These are phyloP conservation scores for Cnidoscolus chayamansa DNA, from an alignment of 441 rosid genomes.

Conservation along the genomic window DNA sequence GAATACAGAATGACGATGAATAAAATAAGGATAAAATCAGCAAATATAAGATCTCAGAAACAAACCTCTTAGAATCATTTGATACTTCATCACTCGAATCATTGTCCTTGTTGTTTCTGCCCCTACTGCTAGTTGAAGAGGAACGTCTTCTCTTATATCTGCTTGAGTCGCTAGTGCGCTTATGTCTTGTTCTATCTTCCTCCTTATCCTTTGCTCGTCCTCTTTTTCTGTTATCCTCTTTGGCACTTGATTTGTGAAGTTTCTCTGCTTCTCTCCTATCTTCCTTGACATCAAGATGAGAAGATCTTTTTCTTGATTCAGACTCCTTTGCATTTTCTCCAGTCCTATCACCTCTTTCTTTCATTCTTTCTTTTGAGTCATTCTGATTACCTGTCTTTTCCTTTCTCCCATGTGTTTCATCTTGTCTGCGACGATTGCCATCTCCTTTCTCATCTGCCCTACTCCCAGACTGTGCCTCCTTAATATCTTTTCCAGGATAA, in stretches of 20 bases:
- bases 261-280: conserved; percentile 51
- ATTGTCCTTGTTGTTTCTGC: conserved; percentile 50
- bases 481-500: conserved; percentile 34
- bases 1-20: conserved; percentile 23
- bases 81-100: conserved; percentile 64
- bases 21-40: conserved; percentile 19
- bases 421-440: conserved; percentile 42
- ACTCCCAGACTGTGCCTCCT: conserved; percentile 38
- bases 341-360: conserved; percentile 39
- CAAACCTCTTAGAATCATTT: conserved; percentile 74
- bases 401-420: conserved; percentile 47
- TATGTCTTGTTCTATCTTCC: conserved; percentile 54
- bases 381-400: conserved; percentile 49
- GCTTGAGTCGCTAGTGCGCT: conserved; percentile 47
- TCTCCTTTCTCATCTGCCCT: conserved; percentile 42
- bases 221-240: conserved; percentile 56
- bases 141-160: conserved; percentile 68
- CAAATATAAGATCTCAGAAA: conserved; percentile 19
- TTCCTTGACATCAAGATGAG: conserved; percentile 46
- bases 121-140: conserved; percentile 55
- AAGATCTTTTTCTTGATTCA: conserved; percentile 48
- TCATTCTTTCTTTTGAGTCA: conserved; percentile 47
- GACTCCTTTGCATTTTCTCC: conserved; percentile 50
- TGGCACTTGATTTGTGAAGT: conserved; percentile 44
- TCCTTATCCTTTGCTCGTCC: conserved; percentile 54